These are phyloP conservation scores for Vararia minispora DNA, from an alignment of 768 basidiomycete species.

Conservation along the genomic window DNA sequence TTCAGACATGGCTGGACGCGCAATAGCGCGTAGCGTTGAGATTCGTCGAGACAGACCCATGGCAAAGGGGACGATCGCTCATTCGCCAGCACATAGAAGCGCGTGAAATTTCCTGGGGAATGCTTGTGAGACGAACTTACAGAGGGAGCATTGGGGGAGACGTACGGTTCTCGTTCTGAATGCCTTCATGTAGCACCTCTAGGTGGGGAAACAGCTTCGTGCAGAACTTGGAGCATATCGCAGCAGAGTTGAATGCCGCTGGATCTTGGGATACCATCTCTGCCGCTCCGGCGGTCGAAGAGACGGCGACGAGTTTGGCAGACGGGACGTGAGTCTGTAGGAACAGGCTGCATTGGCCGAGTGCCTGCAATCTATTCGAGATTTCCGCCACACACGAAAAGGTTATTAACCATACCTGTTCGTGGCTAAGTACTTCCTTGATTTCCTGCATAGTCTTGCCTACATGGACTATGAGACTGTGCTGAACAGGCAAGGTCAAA, in stretches of 20 bases:
- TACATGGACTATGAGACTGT: conserved; percentile 53
- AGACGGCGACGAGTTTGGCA: conserved; percentile 40
- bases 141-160: not conserved
- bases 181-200: conserved; percentile 45
- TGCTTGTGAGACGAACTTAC: not conserved
- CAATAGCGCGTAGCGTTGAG: conserved; percentile 26
- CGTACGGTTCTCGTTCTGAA: conserved; percentile 51
- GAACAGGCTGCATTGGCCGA: conserved; percentile 70
- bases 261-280: conserved; percentile 29
- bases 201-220: conserved; percentile 48
- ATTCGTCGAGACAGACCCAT: conserved; percentile 2
- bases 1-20: conserved; percentile 20
- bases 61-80: conserved; percentile 23
- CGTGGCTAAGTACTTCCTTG: conserved; percentile 59
- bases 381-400: not conserved
- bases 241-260: conserved; percentile 42
- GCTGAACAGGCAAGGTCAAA: conserved; percentile 47
- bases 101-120: conserved; percentile 49
- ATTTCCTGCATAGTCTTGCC: conserved; percentile 49
- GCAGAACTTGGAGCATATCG: conserved; percentile 65
- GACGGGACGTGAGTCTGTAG: conserved; percentile 39
- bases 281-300: conserved; percentile 69
- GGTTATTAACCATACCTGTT: conserved; percentile 41
- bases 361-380: conserved; percentile 33
- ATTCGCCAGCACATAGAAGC: conserved; percentile 50